phyloP scores from a whole-genome alignment of 257 asterid genomes.

The Solanum ossicruentum region DNA sequence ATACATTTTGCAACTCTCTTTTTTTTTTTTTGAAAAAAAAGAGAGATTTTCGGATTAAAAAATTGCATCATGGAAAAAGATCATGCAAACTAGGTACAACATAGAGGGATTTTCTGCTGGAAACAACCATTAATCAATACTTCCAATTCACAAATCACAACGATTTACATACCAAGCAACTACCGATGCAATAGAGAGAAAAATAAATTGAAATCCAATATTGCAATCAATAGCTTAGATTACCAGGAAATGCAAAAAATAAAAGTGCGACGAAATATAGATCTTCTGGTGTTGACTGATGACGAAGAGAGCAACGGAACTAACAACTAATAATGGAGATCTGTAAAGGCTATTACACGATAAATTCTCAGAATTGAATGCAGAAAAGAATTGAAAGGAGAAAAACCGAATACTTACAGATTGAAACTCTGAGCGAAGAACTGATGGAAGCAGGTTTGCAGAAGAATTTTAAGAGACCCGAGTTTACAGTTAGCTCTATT shows the following conservation, averaged over 20 bases:
- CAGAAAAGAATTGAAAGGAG: not conserved
- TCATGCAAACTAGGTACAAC: not conserved
- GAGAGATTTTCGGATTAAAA: not conserved
- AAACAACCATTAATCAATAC: not conserved
- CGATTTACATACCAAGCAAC: not conserved
- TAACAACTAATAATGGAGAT: not conserved
- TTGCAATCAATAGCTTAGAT: not conserved
- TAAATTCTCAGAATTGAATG: not conserved
- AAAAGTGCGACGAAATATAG: not conserved
- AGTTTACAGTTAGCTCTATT: not conserved
- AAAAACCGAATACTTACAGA: not conserved
- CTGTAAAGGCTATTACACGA: not conserved
- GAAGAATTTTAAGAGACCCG: not conserved
- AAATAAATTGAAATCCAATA: not conserved
- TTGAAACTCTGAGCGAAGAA: not conserved
- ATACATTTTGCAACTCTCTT: not conserved
- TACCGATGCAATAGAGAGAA: not conserved
- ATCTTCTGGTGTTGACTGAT: not conserved
- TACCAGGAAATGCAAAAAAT: not conserved
- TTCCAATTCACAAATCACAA: not conserved
- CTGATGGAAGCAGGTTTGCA: not conserved
- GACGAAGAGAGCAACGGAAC: not conserved
- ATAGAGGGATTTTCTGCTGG: not conserved
- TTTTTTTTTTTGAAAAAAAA: not conserved
- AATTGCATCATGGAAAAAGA: not conserved